phyloP scores from a whole-genome alignment of 306 rosid genomes.

The Vicia villosa region DNA sequence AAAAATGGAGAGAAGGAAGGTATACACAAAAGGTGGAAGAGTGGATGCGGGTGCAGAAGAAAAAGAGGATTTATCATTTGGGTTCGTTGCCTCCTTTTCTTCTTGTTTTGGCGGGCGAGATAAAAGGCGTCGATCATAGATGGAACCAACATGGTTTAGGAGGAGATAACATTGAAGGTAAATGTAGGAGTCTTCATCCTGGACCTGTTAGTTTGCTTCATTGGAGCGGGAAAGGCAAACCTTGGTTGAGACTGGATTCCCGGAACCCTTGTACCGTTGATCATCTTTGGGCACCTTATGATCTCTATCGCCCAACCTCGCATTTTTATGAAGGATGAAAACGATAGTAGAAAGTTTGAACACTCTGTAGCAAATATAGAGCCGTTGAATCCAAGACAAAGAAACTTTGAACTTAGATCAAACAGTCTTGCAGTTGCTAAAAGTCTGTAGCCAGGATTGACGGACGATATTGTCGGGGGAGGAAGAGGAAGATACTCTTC shows the following conservation, averaged over 20 bases:
- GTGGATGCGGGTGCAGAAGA: conserved; percentile 17
- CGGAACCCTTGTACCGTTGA: conserved; percentile 19
- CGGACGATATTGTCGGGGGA: neutral
- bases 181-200: conserved; percentile 16
- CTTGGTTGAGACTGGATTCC: conserved; percentile 24
- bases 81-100: conserved; percentile 30
- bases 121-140: conserved; percentile 18
- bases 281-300: conserved; percentile 32
- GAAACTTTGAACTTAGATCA: neutral
- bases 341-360: neutral
- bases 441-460: neutral
- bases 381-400: neutral
- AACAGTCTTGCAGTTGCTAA: neutral
- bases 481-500: neutral
- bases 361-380: neutral
- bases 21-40: conserved; percentile 12
- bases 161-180: conserved; percentile 22
- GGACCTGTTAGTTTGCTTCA: conserved; percentile 19
- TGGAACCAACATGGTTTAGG: conserved; percentile 33
- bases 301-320: conserved; percentile 5
- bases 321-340: neutral
- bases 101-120: conserved; percentile 18
- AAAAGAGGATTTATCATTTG: conserved; percentile 17
- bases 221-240: conserved; percentile 28
- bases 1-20: conserved; percentile 15